Base-by-base conservation (phyloP, 306 rosid genomes). In the Quercus rubra region DNA sequence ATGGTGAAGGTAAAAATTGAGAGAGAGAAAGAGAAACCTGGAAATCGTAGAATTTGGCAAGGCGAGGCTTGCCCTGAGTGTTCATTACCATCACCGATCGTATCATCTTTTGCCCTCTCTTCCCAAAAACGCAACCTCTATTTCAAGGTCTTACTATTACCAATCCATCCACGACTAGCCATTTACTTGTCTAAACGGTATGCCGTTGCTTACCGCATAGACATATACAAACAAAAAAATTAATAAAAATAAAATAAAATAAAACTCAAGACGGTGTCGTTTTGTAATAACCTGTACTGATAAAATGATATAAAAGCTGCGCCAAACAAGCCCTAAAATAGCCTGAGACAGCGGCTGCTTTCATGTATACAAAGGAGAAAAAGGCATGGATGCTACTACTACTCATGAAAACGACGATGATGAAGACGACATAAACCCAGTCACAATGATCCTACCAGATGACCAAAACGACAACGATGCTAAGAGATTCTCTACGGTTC, bases 61-160 rank as follows among this genome's bases (percentile, higher is more conserved):
- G 91, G 70, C 99, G 97, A 79, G 98, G 97, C 85, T 90, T 95
- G 77, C 97, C 99, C 80, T 89, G 93, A 43, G 97, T 95, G 86
- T 91, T 95, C 86, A 95, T 78, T 83, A 95, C 98, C 78, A 93
- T 74, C 83, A 93, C 99, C 55, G 97, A 86, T 55, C 83, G 90
- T 62, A 95, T 95, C 99, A 95, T 95, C 55, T 86, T 77, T 9
- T 67, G 31, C 75, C 0, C 7, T 41, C 13, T 14, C 78, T 62
- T 1, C 19, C 8, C 17, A 4, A 46, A 12, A 49, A 49, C 14
- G 5, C 17, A 49, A 49, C 17, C 14, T 12, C 17, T 49, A 49
- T 49, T 41, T 41, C 46, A 41, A 41, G 46, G 12, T 41, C 46
- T 41, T 8, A 38, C 3, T 38, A 7, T 38, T 38, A 8, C 46